These are phyloP conservation scores for Bifiguratus adelaidae DNA, from an alignment of 192 early-diverging fungal species.

Conservation along the genomic window DNA sequence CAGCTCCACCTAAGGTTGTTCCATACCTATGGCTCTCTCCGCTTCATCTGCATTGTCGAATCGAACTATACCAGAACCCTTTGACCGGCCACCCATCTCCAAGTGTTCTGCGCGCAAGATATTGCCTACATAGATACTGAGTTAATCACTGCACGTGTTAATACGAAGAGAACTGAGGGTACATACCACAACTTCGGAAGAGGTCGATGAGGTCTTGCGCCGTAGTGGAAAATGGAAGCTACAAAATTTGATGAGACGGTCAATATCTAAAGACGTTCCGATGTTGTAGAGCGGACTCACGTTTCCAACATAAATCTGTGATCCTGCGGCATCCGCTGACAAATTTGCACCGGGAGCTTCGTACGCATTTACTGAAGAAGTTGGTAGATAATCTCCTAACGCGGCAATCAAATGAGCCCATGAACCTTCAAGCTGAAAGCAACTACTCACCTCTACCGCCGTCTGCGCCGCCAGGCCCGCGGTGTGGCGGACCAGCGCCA, in stretches of 20 bases:
- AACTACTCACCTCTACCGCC: constrained; percentile 1
- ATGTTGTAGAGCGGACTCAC: constrained; percentile 8
- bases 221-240: constrained; percentile 48
- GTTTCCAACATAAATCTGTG: constrained; percentile 30
- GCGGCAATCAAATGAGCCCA: too few species aligned
- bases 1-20: too few species aligned
- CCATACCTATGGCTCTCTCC: constrained; percentile 40
- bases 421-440: too few species aligned
- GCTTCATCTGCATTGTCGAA: constrained; percentile 33
- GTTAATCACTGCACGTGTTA: too few species aligned
- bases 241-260: background rate
- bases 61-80: constrained; percentile 40
- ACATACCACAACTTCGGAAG: constrained; percentile 35
- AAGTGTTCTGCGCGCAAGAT: constrained; percentile 37
- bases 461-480: constrained; percentile 5
- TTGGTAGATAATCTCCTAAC: too few species aligned
- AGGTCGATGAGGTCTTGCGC: constrained; percentile 42
- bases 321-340: constrained; percentile 11
- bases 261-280: background rate
- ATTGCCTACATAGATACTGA: constrained; percentile 21
- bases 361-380: too few species aligned
- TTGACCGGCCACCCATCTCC: constrained; percentile 29
- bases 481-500: too few species aligned
- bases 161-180: background rate
- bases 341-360: constrained; percentile 16